Conservation (phyloP, 371 early-diverging fungal genomes). For the Dichotomocladium elegans region DNA sequence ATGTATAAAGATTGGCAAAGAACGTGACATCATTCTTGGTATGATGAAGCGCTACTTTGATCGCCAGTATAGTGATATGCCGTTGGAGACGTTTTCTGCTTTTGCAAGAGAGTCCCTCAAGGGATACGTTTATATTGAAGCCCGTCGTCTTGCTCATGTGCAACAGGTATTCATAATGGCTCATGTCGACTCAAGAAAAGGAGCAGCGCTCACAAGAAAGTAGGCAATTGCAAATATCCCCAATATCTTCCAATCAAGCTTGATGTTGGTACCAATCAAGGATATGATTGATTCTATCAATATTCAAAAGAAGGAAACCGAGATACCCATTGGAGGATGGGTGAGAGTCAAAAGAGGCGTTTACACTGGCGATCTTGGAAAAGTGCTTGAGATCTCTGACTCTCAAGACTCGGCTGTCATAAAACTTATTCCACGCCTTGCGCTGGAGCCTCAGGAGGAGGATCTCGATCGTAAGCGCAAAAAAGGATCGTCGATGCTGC, state of each 20-base stretch:
- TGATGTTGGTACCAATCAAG: constrained; percentile 89
- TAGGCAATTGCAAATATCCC: constrained; percentile 68
- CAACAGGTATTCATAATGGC: constrained; percentile 64
- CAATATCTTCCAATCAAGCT: constrained; percentile 68
- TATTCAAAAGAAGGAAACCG: constrained; percentile 65
- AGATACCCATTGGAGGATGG: constrained; percentile 83
- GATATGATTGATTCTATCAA: constrained; percentile 96
- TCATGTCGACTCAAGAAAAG: too few relatives aligned
- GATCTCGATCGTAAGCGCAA: constrained; percentile 53
- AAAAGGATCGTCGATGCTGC: constrained; percentile 35
- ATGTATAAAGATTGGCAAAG: constrained; percentile 70
- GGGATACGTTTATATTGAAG: constrained; percentile 98
- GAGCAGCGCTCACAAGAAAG: background rate
- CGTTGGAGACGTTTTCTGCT: constrained; percentile 74
- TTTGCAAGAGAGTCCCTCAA: constrained; percentile 87
- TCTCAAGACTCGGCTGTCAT: constrained; percentile 77
- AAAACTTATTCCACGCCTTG: constrained; percentile 89
- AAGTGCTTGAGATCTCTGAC: constrained; percentile 79
- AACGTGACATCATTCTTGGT: constrained; percentile 80
- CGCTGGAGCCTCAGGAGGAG: constrained; percentile 34
- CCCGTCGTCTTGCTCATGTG: constrained; percentile 82
- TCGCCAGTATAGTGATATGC: constrained; percentile 53
- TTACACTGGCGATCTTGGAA: constrained; percentile 94
- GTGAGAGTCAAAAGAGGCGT: constrained; percentile 94
- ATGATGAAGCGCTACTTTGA: constrained; percentile 81